phyloP scores from a whole-genome alignment of 306 rosid genomes.

The Morella rubra region DNA sequence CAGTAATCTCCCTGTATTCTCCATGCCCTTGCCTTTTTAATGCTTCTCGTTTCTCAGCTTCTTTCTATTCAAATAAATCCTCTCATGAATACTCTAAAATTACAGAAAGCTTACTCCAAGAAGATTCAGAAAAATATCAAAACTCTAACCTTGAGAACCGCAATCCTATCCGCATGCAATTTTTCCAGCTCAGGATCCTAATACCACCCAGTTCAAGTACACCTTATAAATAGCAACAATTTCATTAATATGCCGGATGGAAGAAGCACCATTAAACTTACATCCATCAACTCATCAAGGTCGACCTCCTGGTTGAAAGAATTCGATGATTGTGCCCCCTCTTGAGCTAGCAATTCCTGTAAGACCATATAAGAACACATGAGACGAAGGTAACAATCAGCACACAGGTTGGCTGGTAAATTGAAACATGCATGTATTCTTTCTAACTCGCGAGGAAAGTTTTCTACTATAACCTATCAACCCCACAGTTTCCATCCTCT shows the following conservation, averaged over 20 bases:
- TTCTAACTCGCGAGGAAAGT: background rate
- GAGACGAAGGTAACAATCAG: background rate
- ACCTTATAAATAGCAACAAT: conserved; percentile 18
- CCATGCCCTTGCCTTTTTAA: conserved; percentile 92
- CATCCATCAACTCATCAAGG: conserved; percentile 96
- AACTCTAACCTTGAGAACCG: conserved; percentile 76
- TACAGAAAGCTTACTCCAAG: conserved; percentile 13
- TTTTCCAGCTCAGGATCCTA: conserved; percentile 98
- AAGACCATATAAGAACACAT: conserved; percentile 27
- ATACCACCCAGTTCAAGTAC: conserved; percentile 32
- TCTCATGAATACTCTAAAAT: conserved; percentile 10
- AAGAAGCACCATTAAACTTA: conserved; percentile 40
- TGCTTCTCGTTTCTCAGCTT: conserved; percentile 85
- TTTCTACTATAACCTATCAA: background rate
- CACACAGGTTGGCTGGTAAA: background rate
- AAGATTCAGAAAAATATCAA: background rate
- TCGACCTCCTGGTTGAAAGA: conserved; percentile 75
- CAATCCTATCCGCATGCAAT: conserved; percentile 89
- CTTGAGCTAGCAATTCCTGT: conserved; percentile 66
- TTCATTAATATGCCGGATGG: conserved; percentile 20
- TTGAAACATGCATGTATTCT: background rate
- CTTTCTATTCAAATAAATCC: conserved; percentile 58
- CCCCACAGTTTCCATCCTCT: background rate
- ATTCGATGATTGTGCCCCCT: conserved; percentile 56
- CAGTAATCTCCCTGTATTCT: conserved; percentile 77